phyloP scores from a whole-genome alignment of 2,329 filamentous ascomycete species.

The Alternaria conjuncta region DNA sequence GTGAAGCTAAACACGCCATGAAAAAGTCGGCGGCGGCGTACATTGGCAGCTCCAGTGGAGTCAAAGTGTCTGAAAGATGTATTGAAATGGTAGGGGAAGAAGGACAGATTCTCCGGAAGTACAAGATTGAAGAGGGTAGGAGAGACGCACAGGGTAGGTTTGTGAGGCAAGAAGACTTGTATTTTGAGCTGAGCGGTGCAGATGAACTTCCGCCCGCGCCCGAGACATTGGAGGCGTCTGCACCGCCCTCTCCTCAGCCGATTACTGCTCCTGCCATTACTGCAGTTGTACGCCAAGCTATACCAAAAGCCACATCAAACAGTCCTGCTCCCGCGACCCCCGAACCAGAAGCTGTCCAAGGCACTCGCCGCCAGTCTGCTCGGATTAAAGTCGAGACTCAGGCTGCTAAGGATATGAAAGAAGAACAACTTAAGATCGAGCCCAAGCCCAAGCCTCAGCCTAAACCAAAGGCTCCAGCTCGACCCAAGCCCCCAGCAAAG shows the following conservation, averaged over 20 bases:
- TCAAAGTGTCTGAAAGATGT: neutral
- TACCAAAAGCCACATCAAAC: neutral
- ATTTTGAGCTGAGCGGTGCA: neutral
- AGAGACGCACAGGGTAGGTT: neutral
- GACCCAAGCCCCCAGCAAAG: neutral
- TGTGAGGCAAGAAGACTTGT: neutral
- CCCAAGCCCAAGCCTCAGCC: neutral
- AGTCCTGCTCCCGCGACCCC: neutral
- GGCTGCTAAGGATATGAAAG: neutral
- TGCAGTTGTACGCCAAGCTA: neutral
- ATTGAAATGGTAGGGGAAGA: slow-evolving; percentile 6
- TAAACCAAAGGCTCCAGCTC: neutral
- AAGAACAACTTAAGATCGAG: neutral
- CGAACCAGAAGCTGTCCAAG: neutral
- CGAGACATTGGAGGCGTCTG: neutral
- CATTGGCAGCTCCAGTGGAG: neutral
- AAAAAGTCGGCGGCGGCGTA: neutral
- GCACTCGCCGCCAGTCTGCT: neutral
- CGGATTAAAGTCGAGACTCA: neutral
- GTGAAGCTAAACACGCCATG: slow-evolving; percentile 7
- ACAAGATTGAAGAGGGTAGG: neutral
- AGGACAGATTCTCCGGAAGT: neutral
- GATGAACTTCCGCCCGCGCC: neutral
- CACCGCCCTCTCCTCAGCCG: neutral
- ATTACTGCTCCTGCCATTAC: neutral